Conservation (phyloP, 1,284 basidiomycete species). For the Cutaneotrichosporon arboriforme region DNA sequence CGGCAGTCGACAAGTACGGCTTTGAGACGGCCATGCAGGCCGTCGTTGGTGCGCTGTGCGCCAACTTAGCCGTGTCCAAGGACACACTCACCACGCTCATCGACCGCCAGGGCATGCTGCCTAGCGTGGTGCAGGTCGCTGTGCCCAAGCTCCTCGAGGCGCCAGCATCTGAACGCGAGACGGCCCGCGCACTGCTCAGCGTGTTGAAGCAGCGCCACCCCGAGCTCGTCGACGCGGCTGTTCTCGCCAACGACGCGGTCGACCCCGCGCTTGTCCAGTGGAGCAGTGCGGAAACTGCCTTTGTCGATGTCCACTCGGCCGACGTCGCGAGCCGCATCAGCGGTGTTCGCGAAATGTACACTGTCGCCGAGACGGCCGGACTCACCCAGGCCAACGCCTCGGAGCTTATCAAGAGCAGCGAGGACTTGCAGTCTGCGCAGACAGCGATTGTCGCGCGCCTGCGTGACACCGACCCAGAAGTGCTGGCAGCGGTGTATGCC, state of each 20-base stretch:
- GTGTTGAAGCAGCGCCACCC: constrained; percentile 43
- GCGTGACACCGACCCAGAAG: constrained; percentile 58
- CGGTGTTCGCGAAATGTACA: constrained; percentile 43
- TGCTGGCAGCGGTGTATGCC: constrained; percentile 64
- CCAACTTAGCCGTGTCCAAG: constrained; percentile 15
- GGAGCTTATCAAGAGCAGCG: constrained; percentile 11
- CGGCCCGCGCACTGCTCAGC: constrained; percentile 27
- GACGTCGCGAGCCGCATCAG: constrained; percentile 44
- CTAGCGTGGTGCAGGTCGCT: constrained; percentile 24
- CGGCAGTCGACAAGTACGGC: constrained; percentile 40
- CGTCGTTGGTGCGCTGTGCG: constrained; percentile 23
- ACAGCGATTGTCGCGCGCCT: constrained; percentile 54
- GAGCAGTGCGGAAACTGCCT: constrained; percentile 24
- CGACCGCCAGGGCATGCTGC: constrained; percentile 27
- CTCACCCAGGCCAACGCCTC: constrained; percentile 11
- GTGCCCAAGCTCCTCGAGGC: constrained; percentile 26
- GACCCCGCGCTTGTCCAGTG: constrained; percentile 18
- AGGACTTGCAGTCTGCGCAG: constrained; percentile 30
- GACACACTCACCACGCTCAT: constrained; percentile 25
- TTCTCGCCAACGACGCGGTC: constrained; percentile 16
- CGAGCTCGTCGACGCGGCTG: constrained; percentile 29
- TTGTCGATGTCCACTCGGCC: constrained; percentile 45
- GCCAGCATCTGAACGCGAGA: constrained; percentile 16
- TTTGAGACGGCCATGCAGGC: constrained; percentile 32
- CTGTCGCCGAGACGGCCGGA: constrained; percentile 14